Evolutionary conservation across 306 rosid genomes (phyloP).

Genomic region (Sesbania bispinosa): DNA sequence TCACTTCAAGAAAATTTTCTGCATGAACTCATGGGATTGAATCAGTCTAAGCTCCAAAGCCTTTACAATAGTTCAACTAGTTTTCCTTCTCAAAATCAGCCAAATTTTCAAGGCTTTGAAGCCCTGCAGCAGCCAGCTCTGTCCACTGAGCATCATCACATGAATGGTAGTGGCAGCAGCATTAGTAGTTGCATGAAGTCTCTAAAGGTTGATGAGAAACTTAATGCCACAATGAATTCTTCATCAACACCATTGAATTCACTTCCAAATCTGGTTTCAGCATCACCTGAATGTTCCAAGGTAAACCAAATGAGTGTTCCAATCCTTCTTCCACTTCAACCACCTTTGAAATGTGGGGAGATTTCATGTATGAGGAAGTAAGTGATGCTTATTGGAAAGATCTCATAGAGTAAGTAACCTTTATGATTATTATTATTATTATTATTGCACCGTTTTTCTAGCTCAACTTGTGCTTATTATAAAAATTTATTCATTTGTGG

Average conservation of each 20-base stretch:
- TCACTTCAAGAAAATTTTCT: constrained; percentile 26
- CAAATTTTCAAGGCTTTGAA: constrained; percentile 29
- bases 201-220: constrained; percentile 6
- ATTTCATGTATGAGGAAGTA: constrained; percentile 46
- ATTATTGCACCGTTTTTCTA: background rate
- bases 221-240: constrained; percentile 16
- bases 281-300: constrained; percentile 35
- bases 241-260: constrained; percentile 24
- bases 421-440: background rate
- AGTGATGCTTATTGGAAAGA: constrained; percentile 55
- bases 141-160: background rate
- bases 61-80: constrained; percentile 9
- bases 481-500: background rate
- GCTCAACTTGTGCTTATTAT: constrained; percentile 4
- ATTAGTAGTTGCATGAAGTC: constrained; percentile 12
- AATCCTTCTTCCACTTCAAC: constrained; percentile 40
- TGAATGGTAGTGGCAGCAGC: background rate
- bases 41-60: constrained; percentile 25
- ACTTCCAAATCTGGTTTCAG: constrained; percentile 47
- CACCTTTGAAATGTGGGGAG: constrained; percentile 51
- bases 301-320: constrained; percentile 28
- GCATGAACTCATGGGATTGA: constrained; percentile 33
- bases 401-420: constrained; percentile 40
- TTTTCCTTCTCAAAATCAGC: constrained; percentile 32
- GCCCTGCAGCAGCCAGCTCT: constrained; percentile 4